These are phyloP conservation scores for Carex pumila DNA, from an alignment of 176 grass and related monocot genomes.

Conservation along the genomic window DNA sequence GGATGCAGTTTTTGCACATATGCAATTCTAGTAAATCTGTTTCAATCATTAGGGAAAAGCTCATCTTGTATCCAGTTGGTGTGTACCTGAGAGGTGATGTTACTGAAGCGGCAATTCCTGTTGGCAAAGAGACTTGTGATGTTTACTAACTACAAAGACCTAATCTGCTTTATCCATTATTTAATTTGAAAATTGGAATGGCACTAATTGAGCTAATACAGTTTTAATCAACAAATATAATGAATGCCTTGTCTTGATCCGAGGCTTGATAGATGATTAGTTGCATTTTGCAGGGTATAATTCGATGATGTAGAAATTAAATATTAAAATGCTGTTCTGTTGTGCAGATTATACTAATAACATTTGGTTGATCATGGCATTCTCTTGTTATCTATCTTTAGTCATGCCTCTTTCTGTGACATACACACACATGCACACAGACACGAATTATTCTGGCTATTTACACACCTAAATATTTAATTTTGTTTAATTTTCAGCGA, in stretches of 20 bases:
- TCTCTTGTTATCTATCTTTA: not conserved
- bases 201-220: not conserved
- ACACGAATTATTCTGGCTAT: not conserved
- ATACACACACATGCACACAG: not conserved
- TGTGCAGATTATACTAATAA: not conserved
- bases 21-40: not conserved
- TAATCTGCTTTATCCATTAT: not conserved
- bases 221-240: not conserved
- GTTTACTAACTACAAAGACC: not conserved
- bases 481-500: conserved; percentile 11
- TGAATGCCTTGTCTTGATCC: not conserved
- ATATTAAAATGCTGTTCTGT: not conserved
- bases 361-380: conserved; percentile 2
- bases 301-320: not conserved
- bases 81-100: not conserved
- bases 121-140: not conserved
- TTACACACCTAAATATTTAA: not conserved
- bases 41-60: not conserved
- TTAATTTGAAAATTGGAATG: not conserved
- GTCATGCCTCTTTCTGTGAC: not conserved
- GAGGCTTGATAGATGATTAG: not conserved
- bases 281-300: not conserved
- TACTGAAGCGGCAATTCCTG: not conserved
- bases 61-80: not conserved
- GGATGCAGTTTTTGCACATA: not conserved